Evolutionary conservation across 192 early-diverging fungal species (phyloP).

Genomic region (Linnemannia schmuckeri): DNA sequence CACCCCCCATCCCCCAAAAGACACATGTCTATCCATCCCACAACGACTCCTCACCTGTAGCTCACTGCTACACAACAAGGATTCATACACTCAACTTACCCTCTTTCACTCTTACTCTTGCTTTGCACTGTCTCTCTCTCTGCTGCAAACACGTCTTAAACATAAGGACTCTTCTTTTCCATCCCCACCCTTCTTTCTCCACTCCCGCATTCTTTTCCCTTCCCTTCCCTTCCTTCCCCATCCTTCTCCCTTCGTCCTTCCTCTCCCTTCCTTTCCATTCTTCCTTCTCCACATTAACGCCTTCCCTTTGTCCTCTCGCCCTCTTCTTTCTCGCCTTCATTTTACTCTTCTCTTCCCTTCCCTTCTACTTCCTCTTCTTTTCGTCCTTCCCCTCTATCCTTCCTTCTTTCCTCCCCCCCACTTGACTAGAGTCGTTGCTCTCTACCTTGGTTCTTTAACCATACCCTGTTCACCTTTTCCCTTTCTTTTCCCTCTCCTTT

Average conservation of each 20-base stretch:
- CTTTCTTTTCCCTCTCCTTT: background rate
- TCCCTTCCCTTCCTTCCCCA: background rate
- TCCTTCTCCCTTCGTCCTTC: background rate
- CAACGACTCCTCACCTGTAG: background rate
- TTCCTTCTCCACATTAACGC: background rate
- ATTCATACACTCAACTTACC: background rate
- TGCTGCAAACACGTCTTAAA: background rate
- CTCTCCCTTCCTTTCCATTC: background rate
- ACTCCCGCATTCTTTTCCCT: background rate
- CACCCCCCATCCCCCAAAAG: background rate
- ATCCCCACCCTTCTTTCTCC: background rate
- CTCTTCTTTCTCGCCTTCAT: background rate
- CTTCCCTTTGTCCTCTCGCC: background rate
- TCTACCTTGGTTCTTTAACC: background rate
- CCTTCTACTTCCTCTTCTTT: background rate
- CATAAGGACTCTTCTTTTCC: background rate
- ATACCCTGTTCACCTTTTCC: background rate
- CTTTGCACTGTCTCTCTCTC: too few relatives aligned
- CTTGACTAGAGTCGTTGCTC: constrained; percentile 10
- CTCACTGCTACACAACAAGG: constrained; percentile 4
- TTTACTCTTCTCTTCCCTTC: background rate
- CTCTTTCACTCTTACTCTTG: background rate
- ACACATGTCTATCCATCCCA: constrained; percentile 11
- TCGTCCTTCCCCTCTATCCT: background rate
- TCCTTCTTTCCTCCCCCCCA: constrained; percentile 9